Base-by-base conservation (phyloP, 352 stramenopile genomes). In the Phytophthora constricta region DNA sequence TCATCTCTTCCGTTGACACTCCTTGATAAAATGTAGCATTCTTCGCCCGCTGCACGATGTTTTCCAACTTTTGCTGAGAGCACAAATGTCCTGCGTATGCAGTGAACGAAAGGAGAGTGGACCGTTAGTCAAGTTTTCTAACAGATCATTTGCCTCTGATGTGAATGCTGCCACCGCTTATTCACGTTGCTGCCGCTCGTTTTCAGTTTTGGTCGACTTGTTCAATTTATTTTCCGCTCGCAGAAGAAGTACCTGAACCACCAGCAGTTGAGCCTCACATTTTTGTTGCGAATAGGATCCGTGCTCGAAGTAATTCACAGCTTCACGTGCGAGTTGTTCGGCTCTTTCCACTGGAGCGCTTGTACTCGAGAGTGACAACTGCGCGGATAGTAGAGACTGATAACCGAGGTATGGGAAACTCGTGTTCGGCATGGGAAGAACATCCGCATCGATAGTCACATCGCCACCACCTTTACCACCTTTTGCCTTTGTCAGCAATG, bases 381-480 rank as follows among this genome's bases (percentile, higher is more conserved):
- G 70, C 1, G 63, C 74, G 14, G 60, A 70, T 1, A 82, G 45
- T 17, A 78, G 57, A 13, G 68, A 57, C 19, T 56, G 74, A 50
- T 76, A 74, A 9, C 74, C 74, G 13, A 53, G 28, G 27, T 62
- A 82, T 3, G 42, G 53, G 33, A 82, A 82, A n/a, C 48, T 66
- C 2, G 68, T 70, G 46, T 82, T 69, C 1, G 74, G 71, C 5
- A 82, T 61, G 5, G 74, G 71, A 11, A 80, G 55, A 43, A 43
- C 26, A 23, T 41, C 71, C 5, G 11, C 4, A n/a, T 70, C 63
- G 20, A 77, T 72, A 4, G 17, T 0, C 13, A 68, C 61, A 49
- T 75, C 51, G 0, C 53, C 69, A 42, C 51, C 63, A 31, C 62
- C 66, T 63, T 41, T 61, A 1, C 66, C 68, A 31, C 67, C 65